phyloP scores from a whole-genome alignment of 768 basidiomycete species.

The Tulasnella sp. region DNA sequence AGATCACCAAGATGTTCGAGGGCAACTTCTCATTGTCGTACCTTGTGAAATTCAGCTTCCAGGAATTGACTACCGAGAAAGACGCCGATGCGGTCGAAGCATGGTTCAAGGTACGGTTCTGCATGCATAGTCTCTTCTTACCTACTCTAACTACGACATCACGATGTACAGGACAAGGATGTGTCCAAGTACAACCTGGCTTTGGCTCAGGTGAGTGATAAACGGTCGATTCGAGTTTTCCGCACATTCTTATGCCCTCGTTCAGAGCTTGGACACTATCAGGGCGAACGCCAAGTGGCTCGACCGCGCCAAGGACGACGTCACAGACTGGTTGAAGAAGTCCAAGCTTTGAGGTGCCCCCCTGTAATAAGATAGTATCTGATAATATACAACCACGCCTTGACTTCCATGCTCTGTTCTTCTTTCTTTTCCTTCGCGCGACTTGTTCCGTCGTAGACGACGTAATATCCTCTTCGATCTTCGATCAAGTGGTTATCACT shows the following conservation, averaged over 20 bases:
- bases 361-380: not conserved
- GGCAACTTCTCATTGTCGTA: slow-evolving; percentile 59
- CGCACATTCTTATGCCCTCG: not conserved
- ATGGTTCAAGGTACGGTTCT: slow-evolving; percentile 67
- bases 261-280: slow-evolving; percentile 65
- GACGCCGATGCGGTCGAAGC: slow-evolving; percentile 60
- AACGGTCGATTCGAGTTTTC: not conserved
- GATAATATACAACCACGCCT: not conserved
- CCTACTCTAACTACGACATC: slow-evolving; percentile 30
- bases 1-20: slow-evolving; percentile 67
- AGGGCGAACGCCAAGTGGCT: slow-evolving; percentile 59
- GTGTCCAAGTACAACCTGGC: slow-evolving; percentile 63
- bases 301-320: slow-evolving; percentile 58
- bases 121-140: slow-evolving; percentile 26
- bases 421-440: too few species aligned
- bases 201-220: slow-evolving; percentile 40
- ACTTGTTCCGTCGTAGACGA: too few species aligned
- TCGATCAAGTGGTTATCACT: not conserved
- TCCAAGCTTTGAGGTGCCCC: not conserved
- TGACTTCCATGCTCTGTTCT: too few species aligned
- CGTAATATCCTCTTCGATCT: not conserved
- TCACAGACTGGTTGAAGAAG: slow-evolving; percentile 50
- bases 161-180: slow-evolving; percentile 56
- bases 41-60: slow-evolving; percentile 48
- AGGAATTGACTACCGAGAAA: slow-evolving; percentile 56